Evolutionary conservation across 345 rosid species (phyloP), one percentile per base, ranked within the genome.

Genomic region (Excoecaria cochinchinensis): DNA sequence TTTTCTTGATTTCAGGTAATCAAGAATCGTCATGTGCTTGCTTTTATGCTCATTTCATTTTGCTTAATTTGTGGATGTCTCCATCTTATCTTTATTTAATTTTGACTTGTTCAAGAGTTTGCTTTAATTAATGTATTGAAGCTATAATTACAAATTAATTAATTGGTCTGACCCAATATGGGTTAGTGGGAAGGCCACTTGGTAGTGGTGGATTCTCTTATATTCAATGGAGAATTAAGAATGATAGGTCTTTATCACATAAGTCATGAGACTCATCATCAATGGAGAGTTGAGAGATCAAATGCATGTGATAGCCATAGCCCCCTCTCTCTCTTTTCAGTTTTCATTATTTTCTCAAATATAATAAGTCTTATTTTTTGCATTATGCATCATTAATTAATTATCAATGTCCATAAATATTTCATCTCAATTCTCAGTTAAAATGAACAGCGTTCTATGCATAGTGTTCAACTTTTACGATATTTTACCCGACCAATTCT

Each of bases 181-280:
- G 60, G 17, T 72, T 71, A 72, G 72, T 72, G 76, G 71, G 50
- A 47, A 57, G 22, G 15, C 55, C 74, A 60, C 62, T 72, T 56
- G 61, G n/a, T 46, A 58, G 60, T 36, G 76, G 48, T 36, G 42
- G 72, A 65, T 9, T 61, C 25, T 70, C 51, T 21, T 67, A 3
- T 40, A 55, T 39, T 70, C 11, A 14, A 31, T 0, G 31, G 31
- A 31, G 31, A 31, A 31, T 31, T 31, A 31, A 2, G 31, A 31
- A 31, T 31, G 31, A 31, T 31, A 31, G 31, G 31, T 31, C 31
- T 31, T 2, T 31, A 31, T 0, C 31, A 31, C 31, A 31, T 31
- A 31, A 0, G 56, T 39, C 50, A 61, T 61, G 42, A 5, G 59
- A 19, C n/a, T 55, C 59, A 55, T 3, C 1, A 66, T 56, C 39